Conservation (phyloP, 345 rosid species). For the Cardamine resedifolia region DNA sequence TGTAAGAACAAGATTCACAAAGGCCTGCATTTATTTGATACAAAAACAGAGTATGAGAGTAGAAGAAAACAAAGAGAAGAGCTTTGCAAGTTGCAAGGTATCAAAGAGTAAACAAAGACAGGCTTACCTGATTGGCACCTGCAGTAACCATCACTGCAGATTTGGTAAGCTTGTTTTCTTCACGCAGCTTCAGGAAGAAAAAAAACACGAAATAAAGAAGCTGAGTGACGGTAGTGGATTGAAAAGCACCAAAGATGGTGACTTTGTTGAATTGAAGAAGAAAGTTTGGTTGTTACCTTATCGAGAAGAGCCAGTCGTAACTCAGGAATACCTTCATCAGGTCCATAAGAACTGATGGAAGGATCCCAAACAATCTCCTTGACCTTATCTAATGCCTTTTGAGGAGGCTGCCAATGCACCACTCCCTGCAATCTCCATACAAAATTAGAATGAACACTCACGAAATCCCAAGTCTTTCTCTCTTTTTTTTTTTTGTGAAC, state of each 20-base stretch:
- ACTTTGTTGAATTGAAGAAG: not conserved
- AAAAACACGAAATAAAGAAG: not conserved
- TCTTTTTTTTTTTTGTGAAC: not conserved
- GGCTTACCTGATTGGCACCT: conserved; percentile 89
- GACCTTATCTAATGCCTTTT: conserved; percentile 70
- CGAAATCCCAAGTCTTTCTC: conserved; percentile 1
- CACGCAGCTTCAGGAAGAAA: conserved; percentile 51
- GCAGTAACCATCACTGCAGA: conserved; percentile 95
- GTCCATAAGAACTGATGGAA: conserved; percentile 70
- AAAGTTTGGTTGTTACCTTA: conserved; percentile 41
- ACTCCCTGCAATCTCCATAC: conserved; percentile 59
- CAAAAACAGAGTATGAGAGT: not conserved
- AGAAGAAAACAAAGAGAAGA: not conserved
- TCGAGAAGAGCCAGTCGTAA: conserved; percentile 60
- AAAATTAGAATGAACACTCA: not conserved
- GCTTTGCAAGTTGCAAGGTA: conserved; percentile 3
- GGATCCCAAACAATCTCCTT: conserved; percentile 84
- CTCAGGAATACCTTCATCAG: conserved; percentile 90
- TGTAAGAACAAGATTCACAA: conserved; percentile 81
- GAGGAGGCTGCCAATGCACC: conserved; percentile 93
- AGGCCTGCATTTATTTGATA: conserved; percentile 61
- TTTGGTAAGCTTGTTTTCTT: conserved; percentile 68
- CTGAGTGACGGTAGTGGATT: not conserved
- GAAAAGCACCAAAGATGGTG: not conserved
- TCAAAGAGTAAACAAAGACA: not conserved